Evolutionary conservation across 2,329 filamentous ascomycete species (phyloP), one percentile per base, ranked within the genome.

Genomic region (Trichoderma sp.): DNA sequence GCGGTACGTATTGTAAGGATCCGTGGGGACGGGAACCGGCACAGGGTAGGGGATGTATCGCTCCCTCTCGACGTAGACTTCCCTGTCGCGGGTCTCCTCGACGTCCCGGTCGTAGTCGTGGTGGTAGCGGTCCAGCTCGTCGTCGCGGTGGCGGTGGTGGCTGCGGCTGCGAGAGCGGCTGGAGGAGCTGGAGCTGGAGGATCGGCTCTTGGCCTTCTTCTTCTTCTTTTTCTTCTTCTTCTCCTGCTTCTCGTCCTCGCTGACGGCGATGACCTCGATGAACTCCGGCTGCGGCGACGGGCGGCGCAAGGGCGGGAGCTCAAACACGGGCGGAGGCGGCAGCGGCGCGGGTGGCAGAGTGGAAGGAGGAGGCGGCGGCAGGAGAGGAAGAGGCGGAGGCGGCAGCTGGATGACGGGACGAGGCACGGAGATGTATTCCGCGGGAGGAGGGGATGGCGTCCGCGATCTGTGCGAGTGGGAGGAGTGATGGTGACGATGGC

Each of bases 51-150:
- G 79, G 19, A 86, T 78, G 59, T 84, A 72, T 63, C 80, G 79
- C 74, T 88, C 86, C 31, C 85, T 81, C 77, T 87, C 85, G 70
- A 87, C 81, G 74, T 84, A 81, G 61, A 86, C 79, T 74, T 87
- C 85, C 40, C 78, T 78, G 5, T 68, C 69, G 58, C 77, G 47
- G 74, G 76, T 59, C 75, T 68, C 67, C 6, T 59, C 55, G 19
- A 63, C 40, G 24, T 66, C 61, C n/a, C 61, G 61, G 16, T 65
- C 40, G 21, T 53, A 35, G 27, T 61, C 47, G 47, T 61, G 59
- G n/a, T 68, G 24, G 24, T 24, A 58, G 43, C 8, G 66, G 24
- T 40, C 58, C 14, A 59, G 27, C 7, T 69, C 60, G n/a, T 58
- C 53, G 31, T 66, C 61, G 21, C 61, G 68, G 27, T 59, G 52